Evolutionary conservation across 495 filamentous ascomycete species (phyloP), one percentile per base, ranked within the genome.

Genomic region (Hypoxylon trugodes): DNA sequence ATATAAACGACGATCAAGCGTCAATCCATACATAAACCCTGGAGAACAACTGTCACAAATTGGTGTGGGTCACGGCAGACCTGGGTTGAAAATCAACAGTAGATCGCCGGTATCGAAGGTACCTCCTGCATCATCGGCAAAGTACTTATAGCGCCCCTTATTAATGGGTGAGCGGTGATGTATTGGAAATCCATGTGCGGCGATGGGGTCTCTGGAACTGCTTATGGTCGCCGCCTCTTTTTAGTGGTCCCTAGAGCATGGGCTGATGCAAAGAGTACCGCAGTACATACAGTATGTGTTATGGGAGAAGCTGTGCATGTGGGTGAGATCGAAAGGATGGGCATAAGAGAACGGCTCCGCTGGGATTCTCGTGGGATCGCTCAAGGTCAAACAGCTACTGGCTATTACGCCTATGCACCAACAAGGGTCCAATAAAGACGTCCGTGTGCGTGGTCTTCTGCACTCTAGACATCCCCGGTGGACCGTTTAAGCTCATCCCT

Each of bases 41-140:
- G 77, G 74, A 69, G 65, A 64, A 75, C 65, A 71, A 68, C 66
- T 77, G 78, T 80, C 74, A 79, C 76, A 79, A 76, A 78, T 76
- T 75, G 68, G 73, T 66, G 79, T 81, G 79, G 79, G 79, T 76
- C 78, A 74, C 79, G 77, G 73, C 76, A 79, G 76, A 71, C 71
- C 77, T 78, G 77, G 74, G 75, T 78, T 71, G 73, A 76, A n/a
- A 64, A 69, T 66, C 61, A 66, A 68, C 69, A 73, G 70, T 68
- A 72, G 71, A 76, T 68, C 72, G 70, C 66, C 71, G 69, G 79
- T 70, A 80, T 81, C 78, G 77, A 72, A 77, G 69, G 69, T 77
- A 74, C 75, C 70, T 71, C 69, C 75, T 70, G 72, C 67, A 72
- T 75, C 69, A 61, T 63, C 66, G 61, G 64, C 57, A 68, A n/a